phyloP scores from a whole-genome alignment of 2,329 filamentous ascomycete genomes.

The Amylocarpus encephaloides region DNA sequence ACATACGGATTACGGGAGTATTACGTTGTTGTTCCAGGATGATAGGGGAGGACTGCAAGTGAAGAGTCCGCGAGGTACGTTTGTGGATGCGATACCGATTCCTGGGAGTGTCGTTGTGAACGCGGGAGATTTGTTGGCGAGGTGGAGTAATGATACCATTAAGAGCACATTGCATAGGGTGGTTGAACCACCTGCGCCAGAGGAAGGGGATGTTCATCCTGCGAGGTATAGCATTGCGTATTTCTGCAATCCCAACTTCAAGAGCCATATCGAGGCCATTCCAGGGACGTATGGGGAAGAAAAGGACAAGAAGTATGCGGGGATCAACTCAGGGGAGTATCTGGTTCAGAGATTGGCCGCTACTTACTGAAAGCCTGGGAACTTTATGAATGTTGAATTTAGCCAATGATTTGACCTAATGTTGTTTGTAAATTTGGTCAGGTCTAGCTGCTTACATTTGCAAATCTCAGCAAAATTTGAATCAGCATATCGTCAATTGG shows the following conservation, averaged over 20 bases:
- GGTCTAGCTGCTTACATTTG: background rate
- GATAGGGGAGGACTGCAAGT: constrained; percentile 45
- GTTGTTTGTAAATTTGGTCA: background rate
- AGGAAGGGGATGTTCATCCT: constrained; percentile 53
- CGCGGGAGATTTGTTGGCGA: constrained; percentile 75
- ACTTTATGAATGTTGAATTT: background rate
- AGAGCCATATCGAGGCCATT: constrained; percentile 56
- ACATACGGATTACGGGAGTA: constrained; percentile 47
- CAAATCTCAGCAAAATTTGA: background rate
- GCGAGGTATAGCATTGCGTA: constrained; percentile 83
- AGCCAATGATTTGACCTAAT: background rate
- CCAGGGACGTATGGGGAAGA: constrained; percentile 54
- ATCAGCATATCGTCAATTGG: background rate
- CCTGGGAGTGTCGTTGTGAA: constrained; percentile 79
- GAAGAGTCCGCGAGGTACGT: constrained; percentile 66
- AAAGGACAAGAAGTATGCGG: constrained; percentile 68
- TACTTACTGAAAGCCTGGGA: constrained; percentile 48
- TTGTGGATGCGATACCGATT: constrained; percentile 79
- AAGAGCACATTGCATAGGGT: constrained; percentile 87
- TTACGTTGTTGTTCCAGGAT: constrained; percentile 51
- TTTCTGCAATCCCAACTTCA: constrained; percentile 65
- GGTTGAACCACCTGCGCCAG: constrained; percentile 68
- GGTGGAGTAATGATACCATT: constrained; percentile 90
- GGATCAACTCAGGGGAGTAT: constrained; percentile 75
- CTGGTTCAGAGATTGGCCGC: constrained; percentile 69